These are phyloP conservation scores for Wallacemonas sp. DNA, from an alignment of 208 protist genomes.

Conservation along the genomic window DNA sequence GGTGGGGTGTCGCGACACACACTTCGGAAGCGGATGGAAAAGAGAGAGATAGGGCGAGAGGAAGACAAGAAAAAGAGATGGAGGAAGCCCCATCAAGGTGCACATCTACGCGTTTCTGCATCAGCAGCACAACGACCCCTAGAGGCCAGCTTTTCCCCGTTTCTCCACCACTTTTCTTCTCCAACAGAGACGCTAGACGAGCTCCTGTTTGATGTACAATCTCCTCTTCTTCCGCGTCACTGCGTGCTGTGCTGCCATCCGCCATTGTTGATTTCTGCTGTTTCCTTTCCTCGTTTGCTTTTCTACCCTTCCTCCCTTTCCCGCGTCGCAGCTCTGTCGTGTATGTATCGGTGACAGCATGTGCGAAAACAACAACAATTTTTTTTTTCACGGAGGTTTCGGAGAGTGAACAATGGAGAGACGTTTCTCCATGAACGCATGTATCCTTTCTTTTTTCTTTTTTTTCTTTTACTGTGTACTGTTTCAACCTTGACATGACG, in stretches of 20 bases:
- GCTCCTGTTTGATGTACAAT: too few relatives aligned
- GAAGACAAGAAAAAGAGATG: neutral
- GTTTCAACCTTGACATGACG: conserved; percentile 3
- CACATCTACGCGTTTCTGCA: neutral
- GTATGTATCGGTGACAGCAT: too few relatives aligned
- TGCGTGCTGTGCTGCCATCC: neutral
- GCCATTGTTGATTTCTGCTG: neutral
- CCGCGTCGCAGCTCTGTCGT: neutral
- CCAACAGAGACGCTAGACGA: neutral
- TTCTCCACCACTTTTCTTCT: neutral
- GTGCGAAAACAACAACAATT: too few relatives aligned
- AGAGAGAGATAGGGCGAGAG: neutral
- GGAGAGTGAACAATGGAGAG: too few relatives aligned
- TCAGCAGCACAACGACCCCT: neutral
- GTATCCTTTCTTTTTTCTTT: conserved; percentile 20
- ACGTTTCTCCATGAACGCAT: neutral
- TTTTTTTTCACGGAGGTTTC: conserved; percentile 1
- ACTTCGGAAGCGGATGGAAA: too few relatives aligned
- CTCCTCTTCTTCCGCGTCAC: too few relatives aligned
- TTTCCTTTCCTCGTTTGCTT: conserved; percentile 10
- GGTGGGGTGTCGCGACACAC: too few relatives aligned
- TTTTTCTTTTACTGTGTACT: neutral
- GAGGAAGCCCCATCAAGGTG: too few relatives aligned
- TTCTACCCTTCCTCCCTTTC: conserved; percentile 1
- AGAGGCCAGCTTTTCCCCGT: too few relatives aligned